Evolutionary conservation across 164 flowering plant genomes (phyloP).

Genomic region (Amborella trichopoda): DNA sequence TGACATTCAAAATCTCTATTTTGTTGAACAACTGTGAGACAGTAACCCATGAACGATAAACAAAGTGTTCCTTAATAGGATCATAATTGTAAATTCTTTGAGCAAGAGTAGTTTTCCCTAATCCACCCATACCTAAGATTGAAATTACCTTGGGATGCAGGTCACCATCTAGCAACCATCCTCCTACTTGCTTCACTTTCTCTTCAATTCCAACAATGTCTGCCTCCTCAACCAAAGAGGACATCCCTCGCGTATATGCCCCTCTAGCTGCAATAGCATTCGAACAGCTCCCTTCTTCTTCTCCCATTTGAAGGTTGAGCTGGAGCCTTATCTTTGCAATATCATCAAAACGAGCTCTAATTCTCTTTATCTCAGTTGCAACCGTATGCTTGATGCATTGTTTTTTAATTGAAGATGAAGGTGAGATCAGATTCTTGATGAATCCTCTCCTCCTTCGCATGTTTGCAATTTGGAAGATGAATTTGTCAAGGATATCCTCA

Average conservation of each 20-base stretch:
- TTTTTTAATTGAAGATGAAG: conserved; percentile 12
- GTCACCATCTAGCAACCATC: conserved; percentile 22
- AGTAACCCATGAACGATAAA: conserved; percentile 11
- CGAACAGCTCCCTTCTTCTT: conserved; percentile 5
- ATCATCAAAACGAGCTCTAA: conserved; percentile 19
- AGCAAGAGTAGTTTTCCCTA: conserved; percentile 14
- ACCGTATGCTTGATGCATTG: too few relatives aligned
- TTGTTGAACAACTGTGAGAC: conserved; percentile 3
- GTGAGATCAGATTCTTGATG: neutral
- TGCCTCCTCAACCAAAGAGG: conserved; percentile 27
- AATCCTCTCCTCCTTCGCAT: neutral
- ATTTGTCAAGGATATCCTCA: conserved; percentile 10
- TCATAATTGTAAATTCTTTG: conserved; percentile 6
- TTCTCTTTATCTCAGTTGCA: conserved; percentile 26
- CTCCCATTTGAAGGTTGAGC: neutral
- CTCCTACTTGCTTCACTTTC: conserved; percentile 24
- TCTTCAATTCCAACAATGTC: conserved; percentile 42
- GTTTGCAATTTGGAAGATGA: neutral
- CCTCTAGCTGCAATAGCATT: neutral
- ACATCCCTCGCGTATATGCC: conserved; percentile 22
- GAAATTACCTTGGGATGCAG: neutral
- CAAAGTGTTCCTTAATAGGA: conserved; percentile 3
- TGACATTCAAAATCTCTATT: conserved; percentile 1
- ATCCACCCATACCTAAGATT: conserved; percentile 11
- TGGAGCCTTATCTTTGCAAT: neutral